A percentile compares a stretch with the other conserved stretches of the same genome.
Evolutionary conservation across 768 basidiomycete genomes (phyloP).

Genomic region (Floccularia luteovirens): DNA sequence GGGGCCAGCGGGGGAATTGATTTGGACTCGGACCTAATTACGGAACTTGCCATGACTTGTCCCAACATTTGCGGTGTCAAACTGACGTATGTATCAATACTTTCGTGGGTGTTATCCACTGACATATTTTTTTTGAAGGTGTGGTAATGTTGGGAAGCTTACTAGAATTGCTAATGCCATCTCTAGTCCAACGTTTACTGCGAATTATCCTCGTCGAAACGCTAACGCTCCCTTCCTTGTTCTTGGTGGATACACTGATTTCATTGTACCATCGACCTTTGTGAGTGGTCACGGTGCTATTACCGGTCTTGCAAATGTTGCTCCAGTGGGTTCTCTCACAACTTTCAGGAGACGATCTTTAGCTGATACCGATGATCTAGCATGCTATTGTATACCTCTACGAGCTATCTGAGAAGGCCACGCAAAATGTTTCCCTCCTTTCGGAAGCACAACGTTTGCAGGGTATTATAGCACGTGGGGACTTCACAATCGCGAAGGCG

Average conservation of each 20-base stretch:
- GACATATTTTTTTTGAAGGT: constrained; percentile 38
- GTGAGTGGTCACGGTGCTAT: constrained; percentile 84
- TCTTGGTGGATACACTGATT: constrained; percentile 81
- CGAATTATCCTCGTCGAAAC: constrained; percentile 61
- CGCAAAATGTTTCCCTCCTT: constrained; percentile 47
- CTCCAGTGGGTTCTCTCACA: constrained; percentile 44
- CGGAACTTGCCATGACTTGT: constrained; percentile 67
- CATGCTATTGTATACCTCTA: constrained; percentile 52
- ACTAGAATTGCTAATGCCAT: constrained; percentile 73
- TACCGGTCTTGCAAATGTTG: constrained; percentile 81
- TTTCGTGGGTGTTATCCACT: constrained; percentile 6
- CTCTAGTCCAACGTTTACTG: constrained; percentile 45
- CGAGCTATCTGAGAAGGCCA: constrained; percentile 51
- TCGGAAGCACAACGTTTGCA: constrained; percentile 70
- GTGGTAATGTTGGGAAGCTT: constrained; percentile 88
- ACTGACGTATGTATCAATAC: constrained; percentile 56
- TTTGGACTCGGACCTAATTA: constrained; percentile 82
- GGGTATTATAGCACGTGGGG: constrained; percentile 72
- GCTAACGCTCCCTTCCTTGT: constrained; percentile 69
- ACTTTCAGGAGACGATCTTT: constrained; percentile 4
- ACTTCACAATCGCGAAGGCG: constrained; percentile 70
- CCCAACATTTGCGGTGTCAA: constrained; percentile 84
- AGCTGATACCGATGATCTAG: constrained; percentile 23
- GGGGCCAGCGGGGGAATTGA: constrained; percentile 87
- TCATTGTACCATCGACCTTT: constrained; percentile 65